These are phyloP conservation scores for Chaetomiaceae sp. DNA, from an alignment of 2,329 filamentous ascomycete species.

Conservation along the genomic window DNA sequence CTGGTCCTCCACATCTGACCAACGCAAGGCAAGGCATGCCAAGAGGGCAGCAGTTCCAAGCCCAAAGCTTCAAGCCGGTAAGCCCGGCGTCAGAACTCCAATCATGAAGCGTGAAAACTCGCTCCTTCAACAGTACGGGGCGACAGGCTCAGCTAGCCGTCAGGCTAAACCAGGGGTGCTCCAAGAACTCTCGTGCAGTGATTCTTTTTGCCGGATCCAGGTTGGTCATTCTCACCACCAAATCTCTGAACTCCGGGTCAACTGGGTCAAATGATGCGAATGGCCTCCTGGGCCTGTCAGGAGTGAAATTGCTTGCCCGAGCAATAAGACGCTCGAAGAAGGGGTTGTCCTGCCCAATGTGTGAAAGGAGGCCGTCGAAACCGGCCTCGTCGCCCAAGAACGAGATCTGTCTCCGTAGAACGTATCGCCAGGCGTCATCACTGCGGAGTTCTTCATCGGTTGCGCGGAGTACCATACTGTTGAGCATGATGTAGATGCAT, in stretches of 20 bases:
- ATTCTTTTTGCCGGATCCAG: slow-evolving; percentile 17
- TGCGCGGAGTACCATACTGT: slow-evolving; percentile 24
- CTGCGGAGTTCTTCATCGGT: slow-evolving; percentile 18
- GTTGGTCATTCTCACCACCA: no score
- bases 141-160: no score
- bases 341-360: slow-evolving; percentile 12
- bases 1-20: no score
- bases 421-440: slow-evolving; percentile 23
- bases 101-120: no score
- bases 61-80: no score
- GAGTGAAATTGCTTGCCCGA: neutral
- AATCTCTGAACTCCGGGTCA: no score
- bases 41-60: no score
- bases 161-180: slow-evolving; percentile 14
- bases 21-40: no score
- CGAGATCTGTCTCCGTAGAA: slow-evolving; percentile 15
- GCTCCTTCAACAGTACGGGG: no score
- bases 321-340: slow-evolving; percentile 4
- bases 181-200: slow-evolving; percentile 12
- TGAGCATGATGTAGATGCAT: slow-evolving; percentile 28
- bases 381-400: slow-evolving; percentile 11
- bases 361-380: slow-evolving; percentile 9
- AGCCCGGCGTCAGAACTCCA: no score
- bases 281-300: neutral
- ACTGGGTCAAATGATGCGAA: no score